A percentile compares a stretch with the other conserved stretches of the same genome.
Evolutionary conservation across 495 filamentous ascomycete species (phyloP).

Genomic region (Cercophora sp.): DNA sequence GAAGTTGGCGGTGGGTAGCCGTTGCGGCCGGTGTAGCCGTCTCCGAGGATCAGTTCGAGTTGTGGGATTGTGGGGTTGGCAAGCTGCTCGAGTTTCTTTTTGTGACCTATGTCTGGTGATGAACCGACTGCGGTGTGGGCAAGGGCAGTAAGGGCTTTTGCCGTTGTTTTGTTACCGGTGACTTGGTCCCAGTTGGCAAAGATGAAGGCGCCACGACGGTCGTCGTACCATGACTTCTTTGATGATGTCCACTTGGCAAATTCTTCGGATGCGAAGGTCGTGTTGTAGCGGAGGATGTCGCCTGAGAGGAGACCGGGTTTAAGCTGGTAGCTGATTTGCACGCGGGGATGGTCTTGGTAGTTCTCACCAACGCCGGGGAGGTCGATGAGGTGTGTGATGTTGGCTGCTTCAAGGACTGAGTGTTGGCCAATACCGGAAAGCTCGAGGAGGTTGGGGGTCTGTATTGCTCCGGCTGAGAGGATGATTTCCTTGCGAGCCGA

Average conservation of each 20-base stretch:
- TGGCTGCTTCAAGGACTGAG: slow-evolving; percentile 30
- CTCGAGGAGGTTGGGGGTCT: slow-evolving; percentile 51
- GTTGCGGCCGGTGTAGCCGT: slow-evolving; percentile 30
- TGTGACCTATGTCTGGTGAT: slow-evolving; percentile 2
- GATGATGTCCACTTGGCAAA: slow-evolving; percentile 15
- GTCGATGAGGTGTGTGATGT: slow-evolving; percentile 37
- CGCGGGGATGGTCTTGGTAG: slow-evolving; percentile 45
- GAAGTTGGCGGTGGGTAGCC: slow-evolving; percentile 27
- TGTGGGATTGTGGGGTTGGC: slow-evolving; percentile 20
- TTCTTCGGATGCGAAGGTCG: slow-evolving; percentile 43
- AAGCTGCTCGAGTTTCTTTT: slow-evolving; percentile 18
- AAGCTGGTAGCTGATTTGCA: slow-evolving; percentile 22
- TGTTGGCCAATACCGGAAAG: slow-evolving; percentile 51
- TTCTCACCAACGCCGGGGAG: slow-evolving; percentile 50
- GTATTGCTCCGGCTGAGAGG: slow-evolving; percentile 49
- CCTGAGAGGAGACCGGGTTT: slow-evolving; percentile 19
- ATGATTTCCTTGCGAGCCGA: slow-evolving; percentile 49
- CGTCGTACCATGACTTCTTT: slow-evolving; percentile 31
- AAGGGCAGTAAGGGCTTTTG: slow-evolving; percentile 8
- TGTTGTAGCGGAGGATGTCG: slow-evolving; percentile 39
- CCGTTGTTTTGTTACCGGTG: background rate
- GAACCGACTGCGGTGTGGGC: slow-evolving; percentile 9
- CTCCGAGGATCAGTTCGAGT: slow-evolving; percentile 28
- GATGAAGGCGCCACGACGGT: slow-evolving; percentile 19
- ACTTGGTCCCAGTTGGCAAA: slow-evolving; percentile 22